Conservation (phyloP, 148 eudicot species). For the Talinum fruticosum region DNA sequence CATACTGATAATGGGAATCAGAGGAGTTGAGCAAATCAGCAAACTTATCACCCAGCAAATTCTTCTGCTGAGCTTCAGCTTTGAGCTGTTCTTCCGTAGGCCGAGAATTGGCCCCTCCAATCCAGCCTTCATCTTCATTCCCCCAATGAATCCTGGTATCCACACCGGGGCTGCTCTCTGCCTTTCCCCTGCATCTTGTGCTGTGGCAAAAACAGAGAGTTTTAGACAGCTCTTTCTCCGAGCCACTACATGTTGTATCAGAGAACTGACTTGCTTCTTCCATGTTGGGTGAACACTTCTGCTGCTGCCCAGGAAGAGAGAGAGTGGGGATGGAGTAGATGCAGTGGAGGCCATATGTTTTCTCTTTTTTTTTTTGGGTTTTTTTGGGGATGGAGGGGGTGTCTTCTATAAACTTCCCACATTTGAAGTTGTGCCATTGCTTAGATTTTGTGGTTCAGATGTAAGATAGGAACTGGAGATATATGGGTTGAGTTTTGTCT, state of each 20-base stretch:
- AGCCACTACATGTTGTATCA: constrained; percentile 13
- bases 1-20: constrained; percentile 84
- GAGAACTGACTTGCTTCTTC: constrained; percentile 4
- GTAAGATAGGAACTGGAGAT: constrained; percentile 6
- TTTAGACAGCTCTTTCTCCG: constrained; percentile 12
- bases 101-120: constrained; percentile 45
- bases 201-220: constrained; percentile 29
- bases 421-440: constrained; percentile 5
- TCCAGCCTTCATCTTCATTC: constrained; percentile 80
- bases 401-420: constrained; percentile 14
- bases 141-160: constrained; percentile 94
- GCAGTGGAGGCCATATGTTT: constrained; percentile 49
- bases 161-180: constrained; percentile 49
- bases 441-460: constrained; percentile 29
- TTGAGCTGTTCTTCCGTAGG: constrained; percentile 30
- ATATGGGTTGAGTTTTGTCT: background rate
- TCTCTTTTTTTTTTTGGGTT: background rate
- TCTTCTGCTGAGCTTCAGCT: constrained; percentile 36
- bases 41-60: constrained; percentile 51
- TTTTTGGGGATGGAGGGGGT: background rate
- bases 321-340: constrained; percentile 38
- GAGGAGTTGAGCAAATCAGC: constrained; percentile 66
- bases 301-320: constrained; percentile 27
- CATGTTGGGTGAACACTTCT: constrained; percentile 15
- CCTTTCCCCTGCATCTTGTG: constrained; percentile 28